These are phyloP conservation scores for Cytospora schulzeri DNA, from an alignment of 2,329 filamentous ascomycete genomes.

Conservation along the genomic window DNA sequence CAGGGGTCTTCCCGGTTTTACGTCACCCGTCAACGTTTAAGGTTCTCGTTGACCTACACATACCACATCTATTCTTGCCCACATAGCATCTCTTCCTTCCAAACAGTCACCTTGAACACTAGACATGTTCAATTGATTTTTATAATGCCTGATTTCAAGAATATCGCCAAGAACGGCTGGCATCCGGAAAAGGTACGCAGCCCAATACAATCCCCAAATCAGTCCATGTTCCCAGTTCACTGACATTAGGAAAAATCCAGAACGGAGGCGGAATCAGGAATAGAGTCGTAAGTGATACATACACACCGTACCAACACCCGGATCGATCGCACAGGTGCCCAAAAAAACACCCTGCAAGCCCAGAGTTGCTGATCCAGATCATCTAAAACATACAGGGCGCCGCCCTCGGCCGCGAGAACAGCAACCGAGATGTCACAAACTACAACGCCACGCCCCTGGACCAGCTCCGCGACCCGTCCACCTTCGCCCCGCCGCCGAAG, in stretches of 20 bases:
- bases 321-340: too few species aligned
- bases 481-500: conserved; percentile 81
- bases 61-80: conserved; percentile 4
- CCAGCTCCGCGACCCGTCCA: conserved; percentile 71
- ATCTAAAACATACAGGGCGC: conserved; percentile 5
- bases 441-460: conserved; percentile 36
- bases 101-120: not conserved
- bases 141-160: conserved; percentile 50
- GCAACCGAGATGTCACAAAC: conserved; percentile 5
- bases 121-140: not conserved
- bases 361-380: conserved; percentile 10
- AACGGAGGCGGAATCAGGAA: conserved; percentile 39
- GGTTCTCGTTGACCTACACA: conserved; percentile 6
- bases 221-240: not conserved
- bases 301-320: too few species aligned
- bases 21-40: conserved; percentile 14
- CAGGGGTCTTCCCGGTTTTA: conserved; percentile 16
- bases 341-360: too few species aligned
- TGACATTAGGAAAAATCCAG: conserved; percentile 10
- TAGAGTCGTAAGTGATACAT: conserved; percentile 47
- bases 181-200: conserved; percentile 47
- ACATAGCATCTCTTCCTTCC: not conserved
- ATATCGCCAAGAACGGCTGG: conserved; percentile 55
- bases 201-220: not conserved
- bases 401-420: conserved; percentile 22